Evolutionary conservation across 208 protist species (phyloP), one percentile per base, ranked within the genome.

Genomic region (Acanthamoeba triangularis): DNA sequence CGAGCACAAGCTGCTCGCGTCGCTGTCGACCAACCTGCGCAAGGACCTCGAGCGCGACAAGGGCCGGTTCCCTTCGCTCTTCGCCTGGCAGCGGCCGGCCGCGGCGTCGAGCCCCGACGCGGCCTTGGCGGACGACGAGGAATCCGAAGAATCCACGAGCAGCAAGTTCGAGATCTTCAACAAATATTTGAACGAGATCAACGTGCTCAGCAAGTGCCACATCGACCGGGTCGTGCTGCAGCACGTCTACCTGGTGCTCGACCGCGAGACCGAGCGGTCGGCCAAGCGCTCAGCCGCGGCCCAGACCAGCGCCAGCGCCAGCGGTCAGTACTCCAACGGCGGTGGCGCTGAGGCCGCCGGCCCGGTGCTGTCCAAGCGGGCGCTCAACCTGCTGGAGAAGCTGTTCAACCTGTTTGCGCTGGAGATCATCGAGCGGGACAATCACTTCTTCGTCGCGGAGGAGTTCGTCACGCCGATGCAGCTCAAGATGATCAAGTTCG

Each of bases 401-500:
- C 76, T 85, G 76, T 56, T 56, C 28, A 49, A 47, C 35, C 41
- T 85, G 35, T 85, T 59, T 13, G 76, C 76, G 76, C 76, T 85
- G 44, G 76, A 85, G 76, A 56, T 56, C 76, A 85, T 85, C 76
- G 76, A 85, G 76, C 35, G 76, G 41, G 76, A 85, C 44, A 56
- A 85, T 23, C 76, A 85, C 47, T 85, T 85, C 76, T 85, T 85
- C 76, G 76, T 85, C 14, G 76, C 35, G 41, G 76, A 85, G 44
- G 76, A 85, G 76, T 85, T 85, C 41, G 30, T 85, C 14, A 85
- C 76, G 41, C 76, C 76, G 5, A 85, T 85, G 76, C 76, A 85
- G 44, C 41, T 49, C 76, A 85, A 85, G 76, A 85, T 85, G 76
- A 85, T 85, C 35, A 49, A 56, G 76, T 85, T 85, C 30, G 76